phyloP scores from a whole-genome alignment of 1,139 yeast genomes.

The Pichia sp. region DNA sequence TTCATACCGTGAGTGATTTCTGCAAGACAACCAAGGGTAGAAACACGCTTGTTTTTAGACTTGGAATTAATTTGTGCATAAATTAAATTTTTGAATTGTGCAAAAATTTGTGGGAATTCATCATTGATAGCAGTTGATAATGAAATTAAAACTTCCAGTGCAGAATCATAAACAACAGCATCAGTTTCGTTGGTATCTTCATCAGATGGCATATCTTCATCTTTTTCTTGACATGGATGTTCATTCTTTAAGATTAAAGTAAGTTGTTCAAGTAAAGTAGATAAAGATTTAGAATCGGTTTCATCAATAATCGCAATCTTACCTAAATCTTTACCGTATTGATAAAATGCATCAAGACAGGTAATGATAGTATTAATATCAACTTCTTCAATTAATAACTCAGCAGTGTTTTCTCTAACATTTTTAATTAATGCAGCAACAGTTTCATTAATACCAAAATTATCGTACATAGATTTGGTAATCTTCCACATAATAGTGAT shows the following conservation, averaged over 20 bases:
- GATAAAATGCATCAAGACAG: conserved; percentile 69
- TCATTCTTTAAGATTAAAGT: conserved; percentile 69
- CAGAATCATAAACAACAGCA: conserved; percentile 75
- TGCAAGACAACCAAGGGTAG: conserved; percentile 85
- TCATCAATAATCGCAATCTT: conserved; percentile 61
- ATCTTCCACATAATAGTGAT: conserved; percentile 78
- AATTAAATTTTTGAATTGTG: conserved; percentile 64
- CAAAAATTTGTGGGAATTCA: conserved; percentile 65
- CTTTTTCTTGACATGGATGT: conserved; percentile 72
- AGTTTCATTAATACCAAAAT: conserved; percentile 44
- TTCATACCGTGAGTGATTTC: conserved; percentile 80
- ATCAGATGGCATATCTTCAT: conserved; percentile 32
- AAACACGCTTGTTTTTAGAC: conserved; percentile 70
- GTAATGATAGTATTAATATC: conserved; percentile 77
- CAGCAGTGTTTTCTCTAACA: conserved; percentile 62
- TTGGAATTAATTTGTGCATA: conserved; percentile 56
- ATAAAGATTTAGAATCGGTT: conserved; percentile 53
- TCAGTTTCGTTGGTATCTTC: conserved; percentile 75
- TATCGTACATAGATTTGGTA: conserved; percentile 62
- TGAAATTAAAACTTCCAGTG: conserved; percentile 77
- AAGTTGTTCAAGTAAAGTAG: conserved; percentile 62
- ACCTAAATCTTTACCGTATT: conserved; percentile 67
- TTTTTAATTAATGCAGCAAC: conserved; percentile 57
- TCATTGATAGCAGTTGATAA: conserved; percentile 69
- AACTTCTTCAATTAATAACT: conserved; percentile 66